Evolutionary conservation across 192 early-diverging fungal species (phyloP).

Genomic region (Podila horticola): DNA sequence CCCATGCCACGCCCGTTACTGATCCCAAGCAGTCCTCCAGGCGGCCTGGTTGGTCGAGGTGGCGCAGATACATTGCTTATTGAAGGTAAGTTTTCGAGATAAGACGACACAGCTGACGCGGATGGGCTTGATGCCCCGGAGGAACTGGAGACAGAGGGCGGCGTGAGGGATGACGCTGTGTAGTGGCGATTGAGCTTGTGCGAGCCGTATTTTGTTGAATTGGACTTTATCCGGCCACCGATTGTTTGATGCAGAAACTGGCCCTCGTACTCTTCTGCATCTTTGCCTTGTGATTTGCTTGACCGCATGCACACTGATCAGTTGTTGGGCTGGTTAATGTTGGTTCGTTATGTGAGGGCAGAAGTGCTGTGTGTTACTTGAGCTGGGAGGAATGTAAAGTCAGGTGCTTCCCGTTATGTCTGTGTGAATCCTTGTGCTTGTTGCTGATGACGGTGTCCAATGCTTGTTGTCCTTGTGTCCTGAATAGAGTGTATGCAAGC

Average conservation of each 20-base stretch:
- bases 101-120: constrained; percentile 34
- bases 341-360: too few species aligned
- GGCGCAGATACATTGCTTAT: constrained; percentile 14
- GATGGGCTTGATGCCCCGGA: constrained; percentile 18
- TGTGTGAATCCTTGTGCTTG: too few species aligned
- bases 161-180: constrained; percentile 5
- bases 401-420: too few species aligned
- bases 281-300: constrained; percentile 5
- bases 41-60: constrained; percentile 35
- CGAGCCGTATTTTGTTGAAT: constrained; percentile 17
- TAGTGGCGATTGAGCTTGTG: constrained; percentile 31
- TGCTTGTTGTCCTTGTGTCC: too few species aligned
- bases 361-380: too few species aligned
- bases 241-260: constrained; percentile 35
- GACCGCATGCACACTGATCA: constrained; percentile 5
- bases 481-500: too few species aligned
- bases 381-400: too few species aligned
- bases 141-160: constrained; percentile 1
- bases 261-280: constrained; percentile 19
- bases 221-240: constrained; percentile 36
- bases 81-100: constrained; percentile 39
- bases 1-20: constrained; percentile 50
- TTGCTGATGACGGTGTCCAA: too few species aligned
- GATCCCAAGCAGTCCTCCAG: constrained; percentile 43
- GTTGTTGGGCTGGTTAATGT: too few species aligned